Conservation (phyloP, 2,329 filamentous ascomycete genomes). For the Davidsoniella virescens region DNA sequence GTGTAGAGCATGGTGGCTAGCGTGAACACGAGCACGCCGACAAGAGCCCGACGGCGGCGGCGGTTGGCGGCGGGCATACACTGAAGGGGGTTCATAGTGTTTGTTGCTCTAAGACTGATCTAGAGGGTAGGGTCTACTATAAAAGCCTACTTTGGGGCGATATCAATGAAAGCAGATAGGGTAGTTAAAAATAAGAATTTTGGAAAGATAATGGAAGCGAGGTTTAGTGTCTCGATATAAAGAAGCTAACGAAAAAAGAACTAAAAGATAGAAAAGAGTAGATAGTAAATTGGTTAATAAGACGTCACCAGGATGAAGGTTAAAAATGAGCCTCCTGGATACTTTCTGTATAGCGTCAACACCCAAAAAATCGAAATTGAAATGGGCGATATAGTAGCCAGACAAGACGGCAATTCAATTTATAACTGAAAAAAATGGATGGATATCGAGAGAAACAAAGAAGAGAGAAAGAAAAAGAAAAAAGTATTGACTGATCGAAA, state of each 20-base stretch:
- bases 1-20: slow-evolving; percentile 12
- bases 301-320: background rate
- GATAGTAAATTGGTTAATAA: background rate
- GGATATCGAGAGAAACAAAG: background rate
- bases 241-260: background rate
- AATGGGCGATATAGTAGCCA: background rate
- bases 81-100: slow-evolving; percentile 5
- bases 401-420: background rate
- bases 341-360: background rate
- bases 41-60: slow-evolving; percentile 9
- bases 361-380: background rate
- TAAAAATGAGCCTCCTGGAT: background rate
- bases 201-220: background rate
- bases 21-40: slow-evolving; percentile 7
- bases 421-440: background rate
- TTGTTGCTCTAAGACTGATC: background rate
- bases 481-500: background rate
- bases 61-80: slow-evolving; percentile 8
- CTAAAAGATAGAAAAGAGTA: background rate
- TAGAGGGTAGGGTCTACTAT: too few relatives aligned
- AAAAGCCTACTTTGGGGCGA: background rate
- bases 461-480: background rate
- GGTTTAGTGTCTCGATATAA: background rate
- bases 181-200: background rate
- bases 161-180: background rate